Evolutionary conservation across 2,329 filamentous ascomycete genomes (phyloP).

Genomic region (Ophiostoma sp.): DNA sequence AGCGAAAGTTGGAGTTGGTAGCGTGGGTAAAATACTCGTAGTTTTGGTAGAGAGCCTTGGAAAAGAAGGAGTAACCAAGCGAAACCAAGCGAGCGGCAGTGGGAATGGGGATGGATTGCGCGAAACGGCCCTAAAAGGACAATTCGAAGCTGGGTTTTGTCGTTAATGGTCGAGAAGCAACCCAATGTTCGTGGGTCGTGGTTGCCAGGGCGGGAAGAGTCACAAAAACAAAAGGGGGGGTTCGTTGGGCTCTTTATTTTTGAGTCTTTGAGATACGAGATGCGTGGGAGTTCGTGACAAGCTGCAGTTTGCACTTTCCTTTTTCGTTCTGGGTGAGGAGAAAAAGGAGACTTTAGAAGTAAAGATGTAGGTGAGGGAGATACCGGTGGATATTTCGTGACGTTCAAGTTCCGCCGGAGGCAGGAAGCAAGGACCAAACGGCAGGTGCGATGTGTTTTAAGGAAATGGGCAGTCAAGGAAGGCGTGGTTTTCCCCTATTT

Average conservation of each 20-base stretch:
- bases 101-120: neutral
- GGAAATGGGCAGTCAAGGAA: neutral
- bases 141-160: neutral
- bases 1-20: conserved; percentile 6
- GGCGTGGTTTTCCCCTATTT: neutral
- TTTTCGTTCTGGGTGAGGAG: neutral
- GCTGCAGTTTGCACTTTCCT: conserved; percentile 3
- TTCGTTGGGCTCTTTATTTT: neutral
- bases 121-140: neutral
- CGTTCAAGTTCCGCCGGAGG: neutral
- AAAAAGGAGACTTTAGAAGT: neutral
- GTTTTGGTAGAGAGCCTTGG: neutral
- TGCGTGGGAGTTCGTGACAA: neutral
- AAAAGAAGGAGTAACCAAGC: conserved; percentile 7
- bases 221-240: neutral
- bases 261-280: neutral
- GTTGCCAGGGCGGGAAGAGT: neutral
- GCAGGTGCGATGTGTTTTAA: neutral
- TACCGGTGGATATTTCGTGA: neutral
- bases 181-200: neutral
- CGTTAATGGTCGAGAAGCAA: neutral
- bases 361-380: neutral
- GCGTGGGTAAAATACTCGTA: conserved; percentile 8
- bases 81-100: neutral
- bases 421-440: neutral